A percentile compares a stretch with the other conserved stretches of the same genome.
phyloP scores from a whole-genome alignment of 148 eudicot genomes.

The Chenopodium berlandieri region DNA sequence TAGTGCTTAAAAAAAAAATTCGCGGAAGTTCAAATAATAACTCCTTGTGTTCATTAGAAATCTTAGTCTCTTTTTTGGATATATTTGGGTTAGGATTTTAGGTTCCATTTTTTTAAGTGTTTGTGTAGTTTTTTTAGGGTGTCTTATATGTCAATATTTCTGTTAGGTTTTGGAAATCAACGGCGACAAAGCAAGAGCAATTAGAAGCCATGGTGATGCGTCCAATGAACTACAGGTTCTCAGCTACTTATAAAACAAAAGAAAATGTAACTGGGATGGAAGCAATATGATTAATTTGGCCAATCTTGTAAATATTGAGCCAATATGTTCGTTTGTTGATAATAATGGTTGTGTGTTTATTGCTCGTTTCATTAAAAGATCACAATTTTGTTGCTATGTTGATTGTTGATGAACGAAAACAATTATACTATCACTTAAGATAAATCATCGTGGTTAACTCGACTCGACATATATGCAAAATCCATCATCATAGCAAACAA shows the following conservation, averaged over 20 bases:
- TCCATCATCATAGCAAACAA: too few species aligned
- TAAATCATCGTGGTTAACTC: too few species aligned
- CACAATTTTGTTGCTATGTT: too few species aligned
- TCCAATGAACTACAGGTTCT: conserved; percentile 58
- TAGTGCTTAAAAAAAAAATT: too few species aligned
- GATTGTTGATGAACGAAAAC: too few species aligned
- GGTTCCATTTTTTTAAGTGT: too few species aligned
- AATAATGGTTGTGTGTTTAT: too few species aligned
- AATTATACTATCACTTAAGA: too few species aligned
- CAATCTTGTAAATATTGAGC: not conserved
- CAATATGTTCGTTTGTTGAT: not conserved
- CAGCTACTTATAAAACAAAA: conserved; percentile 47
- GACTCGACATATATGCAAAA: too few species aligned
- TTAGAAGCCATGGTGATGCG: conserved; percentile 53
- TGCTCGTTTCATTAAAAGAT: too few species aligned
- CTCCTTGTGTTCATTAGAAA: not conserved
- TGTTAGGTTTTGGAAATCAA: conserved; percentile 81
- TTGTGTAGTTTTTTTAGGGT: too few species aligned
- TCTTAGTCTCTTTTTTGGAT: not conserved
- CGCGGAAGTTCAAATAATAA: too few species aligned
- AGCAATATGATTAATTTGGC: not conserved
- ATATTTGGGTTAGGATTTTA: not conserved
- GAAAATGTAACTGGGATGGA: not conserved
- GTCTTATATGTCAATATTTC: not conserved
- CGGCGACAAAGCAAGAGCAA: conserved; percentile 61